Percentiles rank a stretch among this genome's conserved stretches.
Evolutionary conservation across 1,284 basidiomycete species (phyloP).

Genomic region (Meira miltonrushii): DNA sequence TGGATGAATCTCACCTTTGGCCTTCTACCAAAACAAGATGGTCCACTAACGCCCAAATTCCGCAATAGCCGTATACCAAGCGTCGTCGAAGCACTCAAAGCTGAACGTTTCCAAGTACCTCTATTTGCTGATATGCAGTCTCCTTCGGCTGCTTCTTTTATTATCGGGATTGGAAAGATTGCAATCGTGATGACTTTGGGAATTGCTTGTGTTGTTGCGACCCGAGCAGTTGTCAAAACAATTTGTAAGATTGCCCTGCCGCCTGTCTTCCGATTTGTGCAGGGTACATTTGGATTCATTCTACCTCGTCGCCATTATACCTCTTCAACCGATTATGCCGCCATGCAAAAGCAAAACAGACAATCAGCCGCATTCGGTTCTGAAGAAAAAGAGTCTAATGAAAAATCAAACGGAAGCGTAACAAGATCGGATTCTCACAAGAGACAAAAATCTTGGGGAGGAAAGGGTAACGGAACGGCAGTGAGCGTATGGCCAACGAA

Average conservation of each 20-base stretch:
- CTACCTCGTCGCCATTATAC: conserved; percentile 41
- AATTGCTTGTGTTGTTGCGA: conserved; percentile 64
- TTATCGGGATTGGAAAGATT: not conserved
- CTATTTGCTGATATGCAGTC: not conserved
- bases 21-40: conserved; percentile 5
- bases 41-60: conserved; percentile 4
- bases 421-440: conserved; percentile 16
- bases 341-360: not conserved
- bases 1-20: conserved; percentile 56
- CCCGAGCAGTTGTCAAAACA: conserved; percentile 64
- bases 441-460: not conserved
- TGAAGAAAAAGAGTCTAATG: too few relatives aligned
- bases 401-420: too few relatives aligned
- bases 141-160: not conserved
- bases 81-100: conserved; percentile 9
- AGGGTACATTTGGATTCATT: conserved; percentile 32
- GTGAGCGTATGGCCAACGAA: not conserved
- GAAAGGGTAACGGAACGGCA: not conserved
- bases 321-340: conserved; percentile 28
- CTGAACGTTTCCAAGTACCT: not conserved
- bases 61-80: conserved; percentile 23
- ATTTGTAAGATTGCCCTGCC: conserved; percentile 34
- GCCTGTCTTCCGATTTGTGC: conserved; percentile 30
- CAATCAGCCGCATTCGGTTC: not conserved
- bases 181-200: conserved; percentile 58